Base-by-base conservation (phyloP, 352 stramenopile species). In the Phytophthora tentaculata region DNA sequence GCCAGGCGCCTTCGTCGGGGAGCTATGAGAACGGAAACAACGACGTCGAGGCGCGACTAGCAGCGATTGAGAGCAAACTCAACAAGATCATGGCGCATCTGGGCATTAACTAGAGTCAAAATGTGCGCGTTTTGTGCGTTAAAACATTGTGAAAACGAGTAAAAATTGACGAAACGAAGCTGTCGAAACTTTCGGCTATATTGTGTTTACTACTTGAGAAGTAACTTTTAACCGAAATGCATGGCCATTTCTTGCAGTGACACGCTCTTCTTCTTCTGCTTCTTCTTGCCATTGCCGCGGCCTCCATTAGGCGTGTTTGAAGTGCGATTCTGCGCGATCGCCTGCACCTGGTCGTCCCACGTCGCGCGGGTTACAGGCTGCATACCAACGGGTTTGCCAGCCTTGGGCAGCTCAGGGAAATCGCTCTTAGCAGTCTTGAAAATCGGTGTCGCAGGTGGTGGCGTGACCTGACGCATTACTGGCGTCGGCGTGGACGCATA, bases 31-130 rank as follows among this genome's bases (percentile, higher is more conserved):
- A 64, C 35, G 64, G 64, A 19, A 61, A 35, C 32, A 61, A 32
- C 16, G 52, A 43, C 5, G 68, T 93, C 43, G 87, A 96, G 24
- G 69, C 84, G 17, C 79, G 89, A 17, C 77, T 97, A 35, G 73
- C 73, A 26, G 69, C 84, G 1, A 94, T 97, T 62, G 90, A 97
- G 59, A 76, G 67, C 61, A 97, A 97, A 49, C 81, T 97, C 35
- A 86, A 97, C 81, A 96, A 96, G 73, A 94, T 97, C 71, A 86
- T 97, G 79, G 79, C 81, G 24, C 86, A 96, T 53, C 71, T 97
- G 10, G 87, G 87, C 55, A 89, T 90, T 58, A 85, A 69, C 65
- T 91, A 67, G 16, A 22, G 19, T 17, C 24, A 22, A 3, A 44
- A 28, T 51, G 14, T 26, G 41, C 17, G 37, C 29, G 35, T 63